phyloP scores from a whole-genome alignment of 495 filamentous ascomycete species.

The Tuber calosporum region DNA sequence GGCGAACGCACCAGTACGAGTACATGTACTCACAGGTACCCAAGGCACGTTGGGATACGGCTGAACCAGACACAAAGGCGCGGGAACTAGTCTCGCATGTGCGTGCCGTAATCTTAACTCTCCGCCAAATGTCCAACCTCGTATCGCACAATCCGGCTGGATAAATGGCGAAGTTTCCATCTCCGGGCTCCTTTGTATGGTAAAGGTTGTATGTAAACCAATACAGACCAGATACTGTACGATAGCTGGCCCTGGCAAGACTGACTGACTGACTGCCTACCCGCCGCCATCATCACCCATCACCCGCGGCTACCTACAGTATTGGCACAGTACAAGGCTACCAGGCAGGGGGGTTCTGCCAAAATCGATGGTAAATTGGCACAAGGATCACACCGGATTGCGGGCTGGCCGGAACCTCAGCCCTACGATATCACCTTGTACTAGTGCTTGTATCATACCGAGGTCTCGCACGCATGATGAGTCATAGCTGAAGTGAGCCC shows the following conservation, averaged over 20 bases:
- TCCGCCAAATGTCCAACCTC: neutral
- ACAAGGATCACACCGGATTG: neutral
- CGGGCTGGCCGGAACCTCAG: neutral
- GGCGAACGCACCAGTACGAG: neutral
- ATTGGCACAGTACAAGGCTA: neutral
- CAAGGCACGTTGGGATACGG: neutral
- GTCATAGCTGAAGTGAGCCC: neutral
- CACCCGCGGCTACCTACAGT: neutral
- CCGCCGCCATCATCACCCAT: neutral
- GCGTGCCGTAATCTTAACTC: neutral
- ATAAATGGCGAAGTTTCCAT: neutral
- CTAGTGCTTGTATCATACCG: too few relatives aligned
- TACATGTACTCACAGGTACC: neutral
- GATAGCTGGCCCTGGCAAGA: neutral
- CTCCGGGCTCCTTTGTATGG: neutral
- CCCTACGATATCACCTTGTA: neutral
- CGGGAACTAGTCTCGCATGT: neutral
- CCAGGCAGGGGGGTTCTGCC: neutral
- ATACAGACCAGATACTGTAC: neutral
- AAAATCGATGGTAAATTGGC: neutral
- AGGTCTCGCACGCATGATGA: too few relatives aligned
- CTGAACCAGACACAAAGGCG: neutral
- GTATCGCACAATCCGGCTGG: neutral
- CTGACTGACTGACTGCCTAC: neutral
- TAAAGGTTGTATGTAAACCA: neutral